Conservation (phyloP, 371 early-diverging fungal species). For the Thermomucor indicae-seudaticae region DNA sequence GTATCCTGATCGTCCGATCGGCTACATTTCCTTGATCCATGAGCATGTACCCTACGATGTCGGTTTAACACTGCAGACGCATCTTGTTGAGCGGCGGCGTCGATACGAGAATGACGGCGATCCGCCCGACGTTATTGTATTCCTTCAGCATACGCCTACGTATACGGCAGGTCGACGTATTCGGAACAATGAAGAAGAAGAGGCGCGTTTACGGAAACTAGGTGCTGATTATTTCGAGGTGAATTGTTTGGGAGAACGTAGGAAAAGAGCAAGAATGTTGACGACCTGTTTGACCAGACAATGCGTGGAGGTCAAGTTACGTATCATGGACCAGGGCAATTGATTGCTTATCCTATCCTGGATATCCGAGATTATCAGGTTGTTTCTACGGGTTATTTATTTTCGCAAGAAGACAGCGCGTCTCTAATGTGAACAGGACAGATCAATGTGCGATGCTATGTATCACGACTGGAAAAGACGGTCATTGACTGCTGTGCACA, state of each 20-base stretch:
- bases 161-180: slow-evolving; percentile 91
- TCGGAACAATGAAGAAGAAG: slow-evolving; percentile 58
- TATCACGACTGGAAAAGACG: slow-evolving; percentile 71
- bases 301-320: slow-evolving; percentile 93
- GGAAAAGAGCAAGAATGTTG: too few relatives aligned
- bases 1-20: slow-evolving; percentile 14
- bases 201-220: slow-evolving; percentile 43
- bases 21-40: slow-evolving; percentile 7
- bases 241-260: neutral
- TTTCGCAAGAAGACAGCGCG: too few relatives aligned
- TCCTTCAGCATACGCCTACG: slow-evolving; percentile 86
- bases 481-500: slow-evolving; percentile 70
- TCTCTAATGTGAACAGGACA: slow-evolving; percentile 14
- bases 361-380: slow-evolving; percentile 67
- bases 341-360: slow-evolving; percentile 93
- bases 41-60: slow-evolving; percentile 44
- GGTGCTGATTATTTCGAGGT: slow-evolving; percentile 84
- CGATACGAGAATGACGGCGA: slow-evolving; percentile 1
- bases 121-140: slow-evolving; percentile 61
- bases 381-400: too few relatives aligned
- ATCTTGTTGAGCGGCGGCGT: slow-evolving; percentile 39
- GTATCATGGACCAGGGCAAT: slow-evolving; percentile 96
- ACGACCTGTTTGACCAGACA: too few relatives aligned
- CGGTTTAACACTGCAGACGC: slow-evolving; percentile 53
- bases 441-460: slow-evolving; percentile 78